Percentiles rank a stretch among this genome's conserved stretches.
Conservation (phyloP, 2,329 filamentous ascomycete genomes). For the Falciphora oryzae region DNA sequence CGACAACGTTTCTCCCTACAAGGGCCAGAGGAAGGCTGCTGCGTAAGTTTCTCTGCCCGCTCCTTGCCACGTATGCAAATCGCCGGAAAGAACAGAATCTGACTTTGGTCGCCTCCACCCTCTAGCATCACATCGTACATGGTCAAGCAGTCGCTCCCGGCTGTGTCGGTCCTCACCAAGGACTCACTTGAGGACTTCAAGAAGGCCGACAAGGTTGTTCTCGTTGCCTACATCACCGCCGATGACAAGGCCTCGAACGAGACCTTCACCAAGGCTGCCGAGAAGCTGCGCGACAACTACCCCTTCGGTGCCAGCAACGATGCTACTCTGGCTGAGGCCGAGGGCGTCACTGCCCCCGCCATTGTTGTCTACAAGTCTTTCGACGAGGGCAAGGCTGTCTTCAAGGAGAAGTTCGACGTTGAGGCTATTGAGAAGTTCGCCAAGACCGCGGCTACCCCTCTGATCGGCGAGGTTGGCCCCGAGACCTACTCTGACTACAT, state of each 20-base stretch:
- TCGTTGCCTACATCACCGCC: constrained; percentile 80
- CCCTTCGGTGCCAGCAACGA: constrained; percentile 89
- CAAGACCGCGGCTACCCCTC: constrained; percentile 77
- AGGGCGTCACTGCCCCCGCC: constrained; percentile 80
- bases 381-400: constrained; percentile 89
- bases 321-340: constrained; percentile 76
- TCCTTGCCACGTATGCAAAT: neutral
- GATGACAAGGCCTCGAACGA: constrained; percentile 82
- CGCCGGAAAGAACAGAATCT: neutral
- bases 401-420: constrained; percentile 72
- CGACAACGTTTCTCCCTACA: constrained; percentile 77
- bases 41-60: constrained; percentile 41
- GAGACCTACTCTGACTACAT: constrained; percentile 97
- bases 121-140: constrained; percentile 73
- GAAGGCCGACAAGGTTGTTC: constrained; percentile 92
- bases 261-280: constrained; percentile 69
- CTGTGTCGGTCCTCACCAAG: constrained; percentile 76
- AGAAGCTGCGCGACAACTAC: constrained; percentile 80
- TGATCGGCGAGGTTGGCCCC: constrained; percentile 93
- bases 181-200: constrained; percentile 93
- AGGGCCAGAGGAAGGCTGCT: constrained; percentile 82
- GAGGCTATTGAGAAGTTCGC: constrained; percentile 78
- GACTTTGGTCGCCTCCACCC: neutral
- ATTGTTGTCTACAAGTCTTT: constrained; percentile 97
- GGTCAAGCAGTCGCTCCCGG: constrained; percentile 94